Evolutionary conservation across 1,284 basidiomycete genomes (phyloP), one percentile per base, ranked within the genome.

Genomic region (Meira nashicola): DNA sequence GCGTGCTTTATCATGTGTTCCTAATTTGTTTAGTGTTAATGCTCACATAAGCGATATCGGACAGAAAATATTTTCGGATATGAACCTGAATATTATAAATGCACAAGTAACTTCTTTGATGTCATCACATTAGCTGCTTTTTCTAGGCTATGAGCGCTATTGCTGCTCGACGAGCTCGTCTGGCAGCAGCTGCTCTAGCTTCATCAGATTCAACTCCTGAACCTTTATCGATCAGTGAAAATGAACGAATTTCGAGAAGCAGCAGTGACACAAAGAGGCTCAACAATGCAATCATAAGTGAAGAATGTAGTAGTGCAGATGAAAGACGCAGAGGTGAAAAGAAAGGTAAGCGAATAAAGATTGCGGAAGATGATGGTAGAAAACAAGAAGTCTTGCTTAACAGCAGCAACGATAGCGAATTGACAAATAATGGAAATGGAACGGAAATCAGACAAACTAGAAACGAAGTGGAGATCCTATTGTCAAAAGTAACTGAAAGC

Each of bases 111-210:
- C 28, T 33, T 33, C 28, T 8, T 33, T 33, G 3, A 4, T 8
- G 8, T 33, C 28, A 33, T 33, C 28, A 33, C 28, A 33, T 33
- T 8, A 33, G 28, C 28, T n/a, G n/a, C n/a, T n/a, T 33, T 33
- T 33, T 33, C 4, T 33, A 48, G 23, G 21, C 12, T 17, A 53
- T 53, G 50, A 53, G 50, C 50, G 50, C 50, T 37, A 53, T 53
- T 21, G 50, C 50, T 14, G 50, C 50, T 33, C 23, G 50, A 15
- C 23, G 37, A 28, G 50, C 50, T 4, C 23, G 50, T 15, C 28
- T 53, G 50, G 50, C 50, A 17, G 28, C 28, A 33, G 23, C 47
- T 50, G 23, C n/a, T 17, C 37, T 56, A 33, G 46, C 12, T 8
- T n/a, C 17, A 3, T 19, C 12, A 14, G 5, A 12, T 5, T 48